Evolutionary conservation across 176 grass and related monocot genomes (phyloP), one percentile per base, ranked within the genome.

Genomic region (Microstegium vimineum): DNA sequence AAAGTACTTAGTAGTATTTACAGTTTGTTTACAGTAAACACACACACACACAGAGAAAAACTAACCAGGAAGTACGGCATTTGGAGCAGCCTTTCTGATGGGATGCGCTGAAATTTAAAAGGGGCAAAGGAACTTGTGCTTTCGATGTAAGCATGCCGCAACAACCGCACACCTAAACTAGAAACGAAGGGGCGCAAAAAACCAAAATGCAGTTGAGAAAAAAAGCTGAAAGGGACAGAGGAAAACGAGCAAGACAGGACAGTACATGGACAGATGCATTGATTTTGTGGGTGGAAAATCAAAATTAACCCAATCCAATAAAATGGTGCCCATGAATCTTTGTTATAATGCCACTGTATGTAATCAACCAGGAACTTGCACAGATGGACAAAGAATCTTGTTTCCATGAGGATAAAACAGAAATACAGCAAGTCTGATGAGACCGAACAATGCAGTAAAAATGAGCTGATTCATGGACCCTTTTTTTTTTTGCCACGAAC

Each of bases 141-240:
- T 74, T 74, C 7, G 43, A 20, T 66, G 35, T 13, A 78, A 85
- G 56, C 49, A 25, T 28, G 10, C 17, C 15, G 49, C 62, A 57
- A 82, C 69, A 86, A 74, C 33, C 23, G 11, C 78, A 22, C 38
- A 56, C 52, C 52, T 56, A 56, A 20, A 56, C 85, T 61, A 54
- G 75, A 82, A 49, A 56, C 45, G 71, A 56, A 54, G 46, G 11
- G 10, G 5, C 3, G n/a, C 22, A 41, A 52, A 52, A 52, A 22
- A 52, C 8, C 20, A 81, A 87, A 83, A 73, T 60, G 67, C 43
- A 78, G 33, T 20, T 56, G 28, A 65, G 16, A 57, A 83, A 83
- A 45, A 35, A 15, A n/a, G 42, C 0, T 79, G 75, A 46, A 52
- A 30, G 31, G 17, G 40, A 81, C 23, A 69, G 12, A 54, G 3